These are phyloP conservation scores for Cucumis hystrix DNA, from an alignment of 306 rosid species.

Conservation along the genomic window DNA sequence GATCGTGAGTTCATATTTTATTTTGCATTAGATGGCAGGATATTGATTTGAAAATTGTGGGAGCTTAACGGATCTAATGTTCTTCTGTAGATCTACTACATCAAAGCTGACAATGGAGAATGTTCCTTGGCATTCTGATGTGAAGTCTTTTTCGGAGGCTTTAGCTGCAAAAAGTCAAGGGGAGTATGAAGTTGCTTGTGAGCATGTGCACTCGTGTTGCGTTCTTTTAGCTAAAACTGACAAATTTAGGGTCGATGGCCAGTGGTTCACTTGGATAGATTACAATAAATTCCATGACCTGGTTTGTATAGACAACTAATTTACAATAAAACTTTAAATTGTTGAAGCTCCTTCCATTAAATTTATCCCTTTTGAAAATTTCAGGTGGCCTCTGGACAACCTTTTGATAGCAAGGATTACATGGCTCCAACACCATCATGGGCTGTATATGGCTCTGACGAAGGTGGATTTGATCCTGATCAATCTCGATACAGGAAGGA, in stretches of 20 bases:
- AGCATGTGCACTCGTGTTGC: conserved; percentile 92
- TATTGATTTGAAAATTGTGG: background rate
- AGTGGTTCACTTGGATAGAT: conserved; percentile 96
- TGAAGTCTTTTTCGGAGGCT: conserved; percentile 78
- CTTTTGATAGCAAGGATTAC: conserved; percentile 66
- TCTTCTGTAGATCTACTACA: conserved; percentile 54
- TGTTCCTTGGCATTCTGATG: conserved; percentile 99
- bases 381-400: conserved; percentile 82
- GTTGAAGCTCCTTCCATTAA: background rate
- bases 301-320: conserved; percentile 30
- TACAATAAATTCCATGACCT: conserved; percentile 84
- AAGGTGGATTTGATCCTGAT: conserved; percentile 89
- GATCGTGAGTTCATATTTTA: conserved; percentile 52
- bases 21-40: background rate
- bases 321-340: background rate
- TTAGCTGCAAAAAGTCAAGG: conserved; percentile 66
- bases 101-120: conserved; percentile 98
- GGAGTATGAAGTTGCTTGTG: conserved; percentile 88
- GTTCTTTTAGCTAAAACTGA: conserved; percentile 77
- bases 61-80: conserved; percentile 12
- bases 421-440: conserved; percentile 87
- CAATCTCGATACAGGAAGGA: conserved; percentile 76
- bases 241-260: conserved; percentile 79
- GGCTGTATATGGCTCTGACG: conserved; percentile 86
- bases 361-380: conserved; percentile 13